Percentiles rank a stretch among this genome's conserved stretches.
These are phyloP conservation scores for Casuarina equisetifolia DNA, from an alignment of 306 rosid genomes.

Conservation along the genomic window DNA sequence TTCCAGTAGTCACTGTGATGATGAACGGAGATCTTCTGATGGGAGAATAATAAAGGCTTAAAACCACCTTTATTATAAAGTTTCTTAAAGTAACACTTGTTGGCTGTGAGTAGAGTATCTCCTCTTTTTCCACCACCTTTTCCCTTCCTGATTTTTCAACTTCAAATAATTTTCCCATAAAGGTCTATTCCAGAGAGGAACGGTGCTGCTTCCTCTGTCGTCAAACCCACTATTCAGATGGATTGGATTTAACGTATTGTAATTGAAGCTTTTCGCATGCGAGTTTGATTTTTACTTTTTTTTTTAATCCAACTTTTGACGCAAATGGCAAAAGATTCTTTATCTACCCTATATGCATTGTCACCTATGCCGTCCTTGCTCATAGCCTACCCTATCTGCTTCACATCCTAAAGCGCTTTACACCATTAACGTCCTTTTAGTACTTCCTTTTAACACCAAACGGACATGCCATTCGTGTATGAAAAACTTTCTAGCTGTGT, in stretches of 20 bases:
- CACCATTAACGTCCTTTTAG: neutral
- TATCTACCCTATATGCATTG: neutral
- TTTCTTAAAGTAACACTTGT: conserved; percentile 42
- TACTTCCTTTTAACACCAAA: neutral
- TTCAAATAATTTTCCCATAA: conserved; percentile 32
- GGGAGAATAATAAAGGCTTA: conserved; percentile 54
- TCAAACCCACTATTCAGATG: conserved; percentile 33
- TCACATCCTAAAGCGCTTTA: neutral
- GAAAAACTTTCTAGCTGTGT: neutral
- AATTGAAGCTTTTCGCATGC: neutral
- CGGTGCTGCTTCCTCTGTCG: conserved; percentile 41
- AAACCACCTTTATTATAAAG: conserved; percentile 36
- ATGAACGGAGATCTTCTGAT: conserved; percentile 48
- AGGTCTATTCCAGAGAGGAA: conserved; percentile 31
- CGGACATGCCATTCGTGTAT: neutral
- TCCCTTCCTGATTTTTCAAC: conserved; percentile 4
- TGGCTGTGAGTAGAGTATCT: conserved; percentile 68
- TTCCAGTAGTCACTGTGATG: conserved; percentile 57
- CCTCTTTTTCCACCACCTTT: conserved; percentile 31
- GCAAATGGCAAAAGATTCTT: neutral
- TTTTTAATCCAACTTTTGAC: neutral
- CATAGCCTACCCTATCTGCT: neutral
- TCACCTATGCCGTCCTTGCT: neutral
- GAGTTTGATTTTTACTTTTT: neutral
- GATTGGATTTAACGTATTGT: conserved; percentile 22